Evolutionary conservation across 305 asterid genomes (phyloP).

Genomic region (Plantago lanceolata): DNA sequence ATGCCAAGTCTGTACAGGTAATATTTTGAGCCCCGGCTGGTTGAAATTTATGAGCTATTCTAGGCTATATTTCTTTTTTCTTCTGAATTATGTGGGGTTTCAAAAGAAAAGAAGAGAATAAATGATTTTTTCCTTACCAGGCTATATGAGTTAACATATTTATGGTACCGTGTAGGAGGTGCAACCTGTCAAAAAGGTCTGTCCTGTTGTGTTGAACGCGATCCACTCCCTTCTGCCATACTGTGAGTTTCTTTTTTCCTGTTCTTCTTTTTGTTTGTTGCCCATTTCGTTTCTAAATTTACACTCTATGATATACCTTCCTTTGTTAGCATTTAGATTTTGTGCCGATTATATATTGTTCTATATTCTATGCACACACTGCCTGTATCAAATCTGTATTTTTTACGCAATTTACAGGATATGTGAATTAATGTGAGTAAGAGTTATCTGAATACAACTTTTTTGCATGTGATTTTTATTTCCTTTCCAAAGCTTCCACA

Average conservation of each 20-base stretch:
- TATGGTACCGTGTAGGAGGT: conserved; percentile 65
- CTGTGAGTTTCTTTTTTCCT: conserved; percentile 55
- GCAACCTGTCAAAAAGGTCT: conserved; percentile 77
- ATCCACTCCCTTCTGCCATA: conserved; percentile 67
- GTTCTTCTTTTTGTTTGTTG: conserved; percentile 6
- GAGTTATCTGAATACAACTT: neutral
- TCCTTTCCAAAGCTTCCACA: conserved; percentile 5
- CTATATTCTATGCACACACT: neutral
- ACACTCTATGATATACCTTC: neutral
- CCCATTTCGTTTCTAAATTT: neutral
- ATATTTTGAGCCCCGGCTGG: conserved; percentile 4
- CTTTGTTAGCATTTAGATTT: conserved; percentile 5
- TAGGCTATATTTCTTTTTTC: conserved; percentile 9
- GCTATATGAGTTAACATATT: conserved; percentile 23
- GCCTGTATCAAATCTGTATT: neutral
- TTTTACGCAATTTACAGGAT: neutral
- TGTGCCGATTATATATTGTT: neutral
- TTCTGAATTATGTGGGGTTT: neutral
- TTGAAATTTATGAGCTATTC: conserved; percentile 14
- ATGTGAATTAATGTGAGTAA: conserved; percentile 9
- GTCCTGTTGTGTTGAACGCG: conserved; percentile 77
- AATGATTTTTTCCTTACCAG: neutral
- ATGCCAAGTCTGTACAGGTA: conserved; percentile 72
- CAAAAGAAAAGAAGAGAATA: neutral
- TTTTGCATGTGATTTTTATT: conserved; percentile 4